Evolutionary conservation across 1,139 yeast genomes (phyloP), one percentile per base, ranked within the genome.

Genomic region (Arxiozyma telluris): DNA sequence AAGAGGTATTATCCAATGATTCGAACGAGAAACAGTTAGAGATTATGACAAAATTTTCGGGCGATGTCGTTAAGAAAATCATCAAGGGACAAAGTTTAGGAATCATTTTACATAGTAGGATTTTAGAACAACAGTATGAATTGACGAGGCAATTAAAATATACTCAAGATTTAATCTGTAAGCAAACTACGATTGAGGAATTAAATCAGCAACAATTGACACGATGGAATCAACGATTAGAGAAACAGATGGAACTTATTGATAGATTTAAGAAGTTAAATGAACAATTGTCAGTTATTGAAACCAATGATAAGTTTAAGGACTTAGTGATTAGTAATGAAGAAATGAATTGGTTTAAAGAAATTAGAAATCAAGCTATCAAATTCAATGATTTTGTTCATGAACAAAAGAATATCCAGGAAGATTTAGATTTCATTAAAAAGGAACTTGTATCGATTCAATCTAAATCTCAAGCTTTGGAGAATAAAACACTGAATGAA

Each of bases 261-360:
- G 59, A 62, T 23, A 69, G 81, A 49, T 61, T 74, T 11, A 58
- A 60, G 3, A 56, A 54, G 11, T 58, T 78, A 7, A 62, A 65
- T 17, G 60, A 64, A 3, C 66, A 61, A 41, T 53, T 76, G 7
- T 55, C 46, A 4, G 46, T 57, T 27, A 56, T 64, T 55, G 47
- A 49, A 54, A 62, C 55, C 44, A 55, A 11, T 52, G 61, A 43
- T 27, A 52, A 11, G 38, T 58, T 59, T 7, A 60, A 64, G 38
- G 65, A 69, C 17, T 52, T 66, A 17, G 71, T 74, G 1, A 60
- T 77, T 39, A 71, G 75, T 50, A 66, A 66, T 1, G 66, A 71
- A 17, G 83, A 79, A 59, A 65, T 68, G 56, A 65, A 62, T 41
- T 79, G 81, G 81, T 71, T 74, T 57, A 68, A 63, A 27, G 81